Conservation (phyloP, 2,329 filamentous ascomycete genomes). For the Pseudogymnoascus sp. region DNA sequence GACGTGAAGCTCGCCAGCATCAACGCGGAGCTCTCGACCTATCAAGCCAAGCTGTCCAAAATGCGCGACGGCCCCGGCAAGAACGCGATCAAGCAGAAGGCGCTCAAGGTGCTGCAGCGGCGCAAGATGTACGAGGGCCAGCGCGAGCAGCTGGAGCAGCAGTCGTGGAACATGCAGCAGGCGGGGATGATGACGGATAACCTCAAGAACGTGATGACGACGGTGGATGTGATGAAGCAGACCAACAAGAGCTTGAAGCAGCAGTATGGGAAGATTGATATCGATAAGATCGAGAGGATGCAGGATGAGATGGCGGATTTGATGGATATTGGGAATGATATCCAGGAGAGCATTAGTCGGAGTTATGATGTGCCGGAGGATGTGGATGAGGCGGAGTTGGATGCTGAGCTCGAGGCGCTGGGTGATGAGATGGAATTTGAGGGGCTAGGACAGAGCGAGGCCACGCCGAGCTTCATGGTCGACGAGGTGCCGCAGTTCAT, state of each 20-base stretch:
- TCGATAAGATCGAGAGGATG: constrained; percentile 94
- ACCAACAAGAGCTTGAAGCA: constrained; percentile 87
- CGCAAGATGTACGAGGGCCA: constrained; percentile 92
- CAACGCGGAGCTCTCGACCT: constrained; percentile 80
- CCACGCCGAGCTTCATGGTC: constrained; percentile 75
- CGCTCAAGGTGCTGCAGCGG: constrained; percentile 85
- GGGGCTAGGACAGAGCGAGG: constrained; percentile 43
- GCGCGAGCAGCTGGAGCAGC: constrained; percentile 85
- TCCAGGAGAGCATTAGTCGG: constrained; percentile 85
- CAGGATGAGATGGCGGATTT: constrained; percentile 99
- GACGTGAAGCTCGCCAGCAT: constrained; percentile 92
- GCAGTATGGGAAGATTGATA: constrained; percentile 95
- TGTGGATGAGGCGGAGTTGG: constrained; percentile 91
- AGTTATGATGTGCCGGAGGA: constrained; percentile 95
- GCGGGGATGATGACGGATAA: constrained; percentile 98
- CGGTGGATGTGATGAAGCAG: constrained; percentile 93
- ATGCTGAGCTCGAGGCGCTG: constrained; percentile 90
- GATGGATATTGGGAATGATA: constrained; percentile 96
- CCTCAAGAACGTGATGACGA: constrained; percentile 96
- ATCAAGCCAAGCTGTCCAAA: constrained; percentile 78
- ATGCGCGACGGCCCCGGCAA: constrained; percentile 97
- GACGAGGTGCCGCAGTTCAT: constrained; percentile 88
- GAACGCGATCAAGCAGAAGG: constrained; percentile 85
- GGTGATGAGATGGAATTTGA: constrained; percentile 92
- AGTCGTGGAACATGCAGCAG: constrained; percentile 99